phyloP scores from a whole-genome alignment of 768 basidiomycete species.

The Leccinellum albellum region DNA sequence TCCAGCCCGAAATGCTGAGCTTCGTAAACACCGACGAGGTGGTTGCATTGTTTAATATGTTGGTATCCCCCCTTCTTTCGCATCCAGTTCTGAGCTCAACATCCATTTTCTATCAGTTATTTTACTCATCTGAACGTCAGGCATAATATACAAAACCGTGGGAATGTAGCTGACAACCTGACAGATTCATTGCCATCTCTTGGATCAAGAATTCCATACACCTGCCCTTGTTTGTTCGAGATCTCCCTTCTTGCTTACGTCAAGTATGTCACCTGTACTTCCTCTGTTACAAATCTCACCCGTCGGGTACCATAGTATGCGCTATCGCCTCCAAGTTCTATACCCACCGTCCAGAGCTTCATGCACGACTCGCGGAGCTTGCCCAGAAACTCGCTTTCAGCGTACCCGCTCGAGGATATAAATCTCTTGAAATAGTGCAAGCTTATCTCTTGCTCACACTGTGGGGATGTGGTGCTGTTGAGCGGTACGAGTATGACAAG shows the following conservation, averaged over 20 bases:
- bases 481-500: constrained; percentile 94
- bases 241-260: constrained; percentile 92
- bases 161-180: constrained; percentile 7
- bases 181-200: constrained; percentile 74
- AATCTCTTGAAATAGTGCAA: constrained; percentile 93
- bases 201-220: constrained; percentile 89
- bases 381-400: constrained; percentile 86
- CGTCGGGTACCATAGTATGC: constrained; percentile 58
- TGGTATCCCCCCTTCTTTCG: constrained; percentile 28
- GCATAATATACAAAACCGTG: constrained; percentile 9
- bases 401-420: constrained; percentile 83
- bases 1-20: constrained; percentile 91
- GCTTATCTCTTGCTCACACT: constrained; percentile 85
- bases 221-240: constrained; percentile 91
- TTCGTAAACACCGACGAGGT: constrained; percentile 89
- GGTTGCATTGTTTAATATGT: constrained; percentile 88
- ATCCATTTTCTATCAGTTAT: constrained; percentile 43
- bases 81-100: constrained; percentile 1
- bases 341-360: constrained; percentile 73
- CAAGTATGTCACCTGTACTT: constrained; percentile 50
- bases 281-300: not conserved
- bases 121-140: constrained; percentile 75
- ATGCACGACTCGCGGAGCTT: constrained; percentile 72
- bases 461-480: constrained; percentile 93
- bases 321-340: constrained; percentile 94